Conservation (phyloP, 2,329 filamentous ascomycete species). For the Fusarium hainanense region DNA sequence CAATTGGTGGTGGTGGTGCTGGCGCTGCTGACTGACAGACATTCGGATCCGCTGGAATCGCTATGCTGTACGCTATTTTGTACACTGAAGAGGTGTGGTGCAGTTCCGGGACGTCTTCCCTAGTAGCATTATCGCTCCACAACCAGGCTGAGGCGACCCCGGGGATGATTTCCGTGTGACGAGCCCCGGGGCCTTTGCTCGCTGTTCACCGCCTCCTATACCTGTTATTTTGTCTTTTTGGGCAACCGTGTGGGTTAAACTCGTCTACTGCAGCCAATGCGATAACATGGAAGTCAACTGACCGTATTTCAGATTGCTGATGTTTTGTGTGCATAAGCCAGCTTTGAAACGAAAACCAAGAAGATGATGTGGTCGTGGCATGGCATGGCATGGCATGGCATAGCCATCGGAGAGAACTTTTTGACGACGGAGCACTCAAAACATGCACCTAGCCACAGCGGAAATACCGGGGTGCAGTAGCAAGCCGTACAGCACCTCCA, state of each 20-base stretch:
- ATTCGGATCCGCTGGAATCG: constrained; percentile 31
- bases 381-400: constrained; percentile 3
- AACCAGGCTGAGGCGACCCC: constrained; percentile 42
- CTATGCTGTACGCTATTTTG: constrained; percentile 9
- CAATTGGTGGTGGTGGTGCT: constrained; percentile 35
- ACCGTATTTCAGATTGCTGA: constrained; percentile 32
- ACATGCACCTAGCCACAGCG: constrained; percentile 42
- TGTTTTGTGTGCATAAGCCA: constrained; percentile 28
- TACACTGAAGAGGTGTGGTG: constrained; percentile 32
- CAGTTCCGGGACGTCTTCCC: constrained; percentile 33
- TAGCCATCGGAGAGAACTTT: constrained; percentile 7
- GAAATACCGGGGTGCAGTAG: constrained; percentile 42
- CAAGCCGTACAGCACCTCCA: not conserved
- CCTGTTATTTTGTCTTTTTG: constrained; percentile 25
- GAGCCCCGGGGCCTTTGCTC: constrained; percentile 36
- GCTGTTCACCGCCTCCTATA: constrained; percentile 45
- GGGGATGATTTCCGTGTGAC: constrained; percentile 46
- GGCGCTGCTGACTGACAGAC: constrained; percentile 17
- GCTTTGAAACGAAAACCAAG: constrained; percentile 21
- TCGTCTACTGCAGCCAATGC: constrained; percentile 32
- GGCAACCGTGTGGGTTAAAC: constrained; percentile 24
- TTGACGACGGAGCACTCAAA: constrained; percentile 12
- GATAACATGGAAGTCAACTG: constrained; percentile 29
- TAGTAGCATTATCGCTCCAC: constrained; percentile 37
- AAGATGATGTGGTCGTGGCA: constrained; percentile 22